Evolutionary conservation across 495 filamentous ascomycete genomes (phyloP).

Genomic region (Chaetomidium leptoderma): DNA sequence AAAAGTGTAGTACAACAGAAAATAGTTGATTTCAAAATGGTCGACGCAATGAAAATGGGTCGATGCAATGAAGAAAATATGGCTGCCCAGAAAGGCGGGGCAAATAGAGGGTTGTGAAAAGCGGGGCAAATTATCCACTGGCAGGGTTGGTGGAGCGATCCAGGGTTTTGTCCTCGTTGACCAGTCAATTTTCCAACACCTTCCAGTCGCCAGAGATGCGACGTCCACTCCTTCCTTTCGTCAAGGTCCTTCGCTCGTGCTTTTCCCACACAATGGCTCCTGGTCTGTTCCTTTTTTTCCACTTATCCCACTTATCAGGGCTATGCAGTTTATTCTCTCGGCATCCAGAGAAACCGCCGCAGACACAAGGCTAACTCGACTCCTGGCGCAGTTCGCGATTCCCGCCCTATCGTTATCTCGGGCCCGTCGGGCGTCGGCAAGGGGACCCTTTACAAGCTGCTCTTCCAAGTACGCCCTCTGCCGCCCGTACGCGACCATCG

Average conservation of each 20-base stretch:
- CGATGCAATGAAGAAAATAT: too few species aligned
- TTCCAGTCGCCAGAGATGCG: conserved; percentile 15
- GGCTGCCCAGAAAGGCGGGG: too few species aligned
- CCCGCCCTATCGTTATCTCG: conserved; percentile 74
- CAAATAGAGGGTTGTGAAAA: too few species aligned
- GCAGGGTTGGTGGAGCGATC: too few species aligned
- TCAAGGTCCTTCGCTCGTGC: conserved; percentile 17
- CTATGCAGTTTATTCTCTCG: too few species aligned
- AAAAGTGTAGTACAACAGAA: too few species aligned
- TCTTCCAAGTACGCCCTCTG: conserved; percentile 42
- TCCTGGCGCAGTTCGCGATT: conserved; percentile 23
- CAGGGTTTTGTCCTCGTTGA: not conserved
- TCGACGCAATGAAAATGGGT: too few species aligned
- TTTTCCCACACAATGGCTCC: conserved; percentile 42
- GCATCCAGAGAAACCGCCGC: too few species aligned
- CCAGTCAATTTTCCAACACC: not conserved
- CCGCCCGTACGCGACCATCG: conserved; percentile 36
- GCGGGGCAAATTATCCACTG: too few species aligned
- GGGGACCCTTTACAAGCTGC: conserved; percentile 73
- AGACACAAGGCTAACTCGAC: not conserved
- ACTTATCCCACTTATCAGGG: not conserved
- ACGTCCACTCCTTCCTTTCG: conserved; percentile 6
- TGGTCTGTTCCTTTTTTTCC: conserved; percentile 30
- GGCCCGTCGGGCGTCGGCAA: conserved; percentile 86
- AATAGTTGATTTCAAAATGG: too few species aligned